phyloP scores from a whole-genome alignment of 2,329 filamentous ascomycete species.

The Ophiostoma ulmi region DNA sequence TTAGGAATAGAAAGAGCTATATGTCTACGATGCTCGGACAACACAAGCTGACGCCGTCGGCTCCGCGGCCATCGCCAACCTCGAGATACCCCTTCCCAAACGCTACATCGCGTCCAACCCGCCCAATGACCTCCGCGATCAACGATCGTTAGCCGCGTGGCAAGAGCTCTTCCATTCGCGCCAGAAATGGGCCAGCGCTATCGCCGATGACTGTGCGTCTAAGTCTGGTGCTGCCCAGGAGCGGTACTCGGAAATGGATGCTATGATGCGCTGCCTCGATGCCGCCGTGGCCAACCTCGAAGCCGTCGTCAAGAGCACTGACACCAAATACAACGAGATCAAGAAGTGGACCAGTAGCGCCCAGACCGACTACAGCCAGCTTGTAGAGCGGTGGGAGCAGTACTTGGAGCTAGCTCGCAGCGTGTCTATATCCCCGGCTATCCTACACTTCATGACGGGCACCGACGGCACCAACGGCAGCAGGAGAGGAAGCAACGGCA shows the following conservation, averaged over 20 bases:
- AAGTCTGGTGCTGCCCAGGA: conserved; percentile 60
- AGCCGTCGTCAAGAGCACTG: conserved; percentile 64
- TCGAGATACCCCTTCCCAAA: conserved; percentile 48
- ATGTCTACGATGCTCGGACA: conserved; percentile 80
- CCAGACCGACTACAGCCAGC: conserved; percentile 60
- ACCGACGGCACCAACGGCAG: conserved; percentile 36
- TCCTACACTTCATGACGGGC: conserved; percentile 62
- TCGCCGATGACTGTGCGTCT: conserved; percentile 63
- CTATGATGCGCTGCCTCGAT: conserved; percentile 73
- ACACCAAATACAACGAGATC: conserved; percentile 65
- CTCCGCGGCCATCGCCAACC: conserved; percentile 39
- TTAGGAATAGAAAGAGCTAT: conserved; percentile 64
- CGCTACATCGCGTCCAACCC: conserved; percentile 58
- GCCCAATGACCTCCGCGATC: conserved; percentile 77
- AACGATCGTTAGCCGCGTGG: conserved; percentile 81
- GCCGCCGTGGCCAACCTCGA: conserved; percentile 83
- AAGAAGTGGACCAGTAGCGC: conserved; percentile 66
- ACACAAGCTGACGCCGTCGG: conserved; percentile 53
- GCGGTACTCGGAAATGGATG: conserved; percentile 66
- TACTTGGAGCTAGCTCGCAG: conserved; percentile 60
- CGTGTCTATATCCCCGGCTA: conserved; percentile 60
- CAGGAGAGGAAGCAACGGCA: background rate
- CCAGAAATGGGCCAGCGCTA: conserved; percentile 68
- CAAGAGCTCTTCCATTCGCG: conserved; percentile 77
- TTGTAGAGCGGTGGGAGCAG: conserved; percentile 62